Conservation (phyloP, 805 yeast species). For the Ogataea neopini region DNA sequence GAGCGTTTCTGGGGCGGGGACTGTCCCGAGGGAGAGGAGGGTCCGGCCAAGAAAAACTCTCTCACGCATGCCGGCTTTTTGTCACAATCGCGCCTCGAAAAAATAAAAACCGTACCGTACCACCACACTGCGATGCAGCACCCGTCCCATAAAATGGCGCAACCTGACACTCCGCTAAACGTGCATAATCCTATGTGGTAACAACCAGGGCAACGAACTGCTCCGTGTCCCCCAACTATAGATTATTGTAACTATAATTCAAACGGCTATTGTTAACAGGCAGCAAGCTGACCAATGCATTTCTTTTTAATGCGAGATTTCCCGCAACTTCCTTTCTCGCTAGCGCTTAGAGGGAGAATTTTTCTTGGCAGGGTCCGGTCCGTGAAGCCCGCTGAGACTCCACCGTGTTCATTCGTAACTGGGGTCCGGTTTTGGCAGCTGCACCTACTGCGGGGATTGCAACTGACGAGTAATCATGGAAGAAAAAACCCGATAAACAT, state of each 20-base stretch:
- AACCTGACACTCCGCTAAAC: constrained; percentile 7
- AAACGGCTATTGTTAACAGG: neutral
- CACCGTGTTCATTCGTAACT: neutral
- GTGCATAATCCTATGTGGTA: neutral
- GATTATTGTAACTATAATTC: neutral
- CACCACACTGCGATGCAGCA: constrained; percentile 1
- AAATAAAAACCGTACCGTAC: constrained; percentile 4
- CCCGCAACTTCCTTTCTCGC: constrained; percentile 5
- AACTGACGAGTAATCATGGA: neutral
- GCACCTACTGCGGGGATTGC: neutral
- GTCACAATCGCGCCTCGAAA: constrained; percentile 6
- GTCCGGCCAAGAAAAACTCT: constrained; percentile 7
- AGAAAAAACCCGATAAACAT: neutral
- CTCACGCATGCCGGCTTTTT: constrained; percentile 2
- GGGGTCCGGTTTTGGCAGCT: constrained; percentile 5
- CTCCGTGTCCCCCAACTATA: neutral
- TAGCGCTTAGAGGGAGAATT: neutral
- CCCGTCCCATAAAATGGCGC: constrained; percentile 5
- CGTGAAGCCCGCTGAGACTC: constrained; percentile 2
- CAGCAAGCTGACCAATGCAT: neutral
- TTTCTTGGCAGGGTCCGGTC: constrained; percentile 16
- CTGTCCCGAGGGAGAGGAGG: constrained; percentile 3
- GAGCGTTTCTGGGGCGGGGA: constrained; percentile 5
- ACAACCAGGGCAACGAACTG: constrained; percentile 1
- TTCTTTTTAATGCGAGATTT: constrained; percentile 7